Conservation (phyloP, 2,329 filamentous ascomycete genomes). For the Diaporthe velutina region DNA sequence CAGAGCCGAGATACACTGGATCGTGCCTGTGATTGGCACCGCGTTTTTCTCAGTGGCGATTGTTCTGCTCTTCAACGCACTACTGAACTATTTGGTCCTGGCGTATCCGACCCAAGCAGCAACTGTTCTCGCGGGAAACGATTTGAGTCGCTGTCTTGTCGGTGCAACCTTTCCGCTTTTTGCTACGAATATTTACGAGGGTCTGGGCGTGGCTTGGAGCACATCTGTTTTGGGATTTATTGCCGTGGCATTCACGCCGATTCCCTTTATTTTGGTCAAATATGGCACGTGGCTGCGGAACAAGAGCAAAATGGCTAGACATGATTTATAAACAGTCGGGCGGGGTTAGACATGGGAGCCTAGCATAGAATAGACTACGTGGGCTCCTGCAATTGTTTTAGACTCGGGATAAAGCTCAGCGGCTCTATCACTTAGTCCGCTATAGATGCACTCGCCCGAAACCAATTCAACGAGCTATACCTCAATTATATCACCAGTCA, state of each 20-base stretch:
- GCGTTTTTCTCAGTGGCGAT: conserved; percentile 38
- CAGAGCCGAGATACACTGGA: conserved; percentile 36
- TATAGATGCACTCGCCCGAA: too few species aligned
- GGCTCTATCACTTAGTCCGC: too few species aligned
- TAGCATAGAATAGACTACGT: too few species aligned
- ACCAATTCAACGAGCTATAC: too few species aligned
- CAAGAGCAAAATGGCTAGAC: conserved; percentile 44
- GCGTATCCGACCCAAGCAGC: conserved; percentile 36
- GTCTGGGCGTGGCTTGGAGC: conserved; percentile 43
- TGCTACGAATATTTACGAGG: conserved; percentile 42
- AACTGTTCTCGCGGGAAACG: conserved; percentile 36
- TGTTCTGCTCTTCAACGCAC: conserved; percentile 37
- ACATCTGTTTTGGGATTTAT: conserved; percentile 44
- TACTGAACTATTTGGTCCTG: conserved; percentile 39
- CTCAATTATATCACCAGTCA: too few species aligned
- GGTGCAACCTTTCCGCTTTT: conserved; percentile 41
- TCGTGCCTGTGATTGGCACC: conserved; percentile 37
- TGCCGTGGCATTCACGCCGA: conserved; percentile 43
- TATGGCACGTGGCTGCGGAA: conserved; percentile 42
- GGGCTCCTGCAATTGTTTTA: too few species aligned
- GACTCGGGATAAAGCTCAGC: too few species aligned
- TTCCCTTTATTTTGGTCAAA: conserved; percentile 43
- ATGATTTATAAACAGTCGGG: conserved; percentile 40
- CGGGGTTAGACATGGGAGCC: neutral
- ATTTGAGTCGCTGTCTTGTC: conserved; percentile 28